A percentile compares a stretch with the other conserved stretches of the same genome.
These are phyloP conservation scores for Artemisia annua DNA, from an alignment of 129 eudicot genomes.

Conservation along the genomic window DNA sequence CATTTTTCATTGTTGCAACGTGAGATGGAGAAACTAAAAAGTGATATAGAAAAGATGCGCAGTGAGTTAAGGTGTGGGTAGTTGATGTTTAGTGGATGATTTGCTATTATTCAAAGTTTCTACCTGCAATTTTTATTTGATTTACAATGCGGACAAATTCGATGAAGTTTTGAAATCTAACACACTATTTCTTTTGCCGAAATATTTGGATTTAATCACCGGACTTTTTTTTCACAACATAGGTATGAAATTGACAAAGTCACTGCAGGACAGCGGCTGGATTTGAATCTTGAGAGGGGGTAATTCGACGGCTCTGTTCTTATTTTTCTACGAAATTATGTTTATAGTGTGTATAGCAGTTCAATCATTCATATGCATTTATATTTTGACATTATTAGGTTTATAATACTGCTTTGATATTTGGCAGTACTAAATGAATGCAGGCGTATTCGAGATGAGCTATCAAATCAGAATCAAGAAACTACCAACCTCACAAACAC, in stretches of 20 bases:
- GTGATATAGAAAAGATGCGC: constrained; percentile 94
- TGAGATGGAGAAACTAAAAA: constrained; percentile 80
- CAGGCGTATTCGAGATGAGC: constrained; percentile 96
- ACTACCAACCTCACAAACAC: constrained; percentile 85
- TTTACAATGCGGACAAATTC: constrained; percentile 1
- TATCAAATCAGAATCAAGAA: constrained; percentile 82
- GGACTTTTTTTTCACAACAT: constrained; percentile 24
- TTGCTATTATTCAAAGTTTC: too few relatives aligned
- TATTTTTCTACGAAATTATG: not conserved
- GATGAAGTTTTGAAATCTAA: not conserved
- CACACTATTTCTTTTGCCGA: constrained; percentile 24
- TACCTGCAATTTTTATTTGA: too few relatives aligned
- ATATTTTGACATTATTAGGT: too few relatives aligned
- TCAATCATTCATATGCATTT: not conserved
- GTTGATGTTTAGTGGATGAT: not conserved
- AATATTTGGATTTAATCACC: not conserved
- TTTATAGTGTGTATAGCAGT: too few relatives aligned
- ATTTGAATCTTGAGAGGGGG: constrained; percentile 96
- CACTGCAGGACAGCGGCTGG: constrained; percentile 90
- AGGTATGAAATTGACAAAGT: constrained; percentile 91
- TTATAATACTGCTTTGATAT: too few relatives aligned
- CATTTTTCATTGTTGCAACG: constrained; percentile 84
- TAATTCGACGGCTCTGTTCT: constrained; percentile 19
- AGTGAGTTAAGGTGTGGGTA: constrained; percentile 75
- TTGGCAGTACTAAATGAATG: constrained; percentile 11